These are phyloP conservation scores for Poa pratensis DNA, from an alignment of 176 grass and related monocot genomes.

Conservation along the genomic window DNA sequence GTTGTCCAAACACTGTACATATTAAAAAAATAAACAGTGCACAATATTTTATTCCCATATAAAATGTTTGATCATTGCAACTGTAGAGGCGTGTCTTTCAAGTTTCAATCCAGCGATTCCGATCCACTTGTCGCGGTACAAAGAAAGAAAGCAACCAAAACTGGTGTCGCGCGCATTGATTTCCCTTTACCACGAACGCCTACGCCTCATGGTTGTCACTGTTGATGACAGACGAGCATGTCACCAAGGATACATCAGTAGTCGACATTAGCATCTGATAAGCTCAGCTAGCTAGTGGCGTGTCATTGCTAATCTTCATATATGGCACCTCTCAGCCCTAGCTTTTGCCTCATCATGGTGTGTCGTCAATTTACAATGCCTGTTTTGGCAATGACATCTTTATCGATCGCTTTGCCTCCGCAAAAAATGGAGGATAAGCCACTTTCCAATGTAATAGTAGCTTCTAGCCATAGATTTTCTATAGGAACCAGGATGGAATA, in stretches of 20 bases:
- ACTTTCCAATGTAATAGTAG: neutral
- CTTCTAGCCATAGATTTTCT: slow-evolving; percentile 23
- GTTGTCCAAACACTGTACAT: too few relatives aligned
- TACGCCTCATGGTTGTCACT: slow-evolving; percentile 6
- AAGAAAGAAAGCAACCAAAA: slow-evolving; percentile 18
- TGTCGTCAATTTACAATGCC: slow-evolving; percentile 23
- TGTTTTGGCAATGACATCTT: slow-evolving; percentile 13
- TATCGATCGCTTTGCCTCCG: slow-evolving; percentile 14
- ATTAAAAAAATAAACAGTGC: too few relatives aligned
- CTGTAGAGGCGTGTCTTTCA: neutral
- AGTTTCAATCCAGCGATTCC: neutral
- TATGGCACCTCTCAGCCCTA: neutral
- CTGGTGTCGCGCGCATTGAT: neutral
- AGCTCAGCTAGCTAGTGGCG: slow-evolving; percentile 22
- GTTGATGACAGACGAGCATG: slow-evolving; percentile 31
- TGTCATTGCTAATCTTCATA: slow-evolving; percentile 25
- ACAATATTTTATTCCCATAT: too few relatives aligned
- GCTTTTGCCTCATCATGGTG: slow-evolving; percentile 27
- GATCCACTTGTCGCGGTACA: neutral
- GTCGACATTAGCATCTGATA: neutral
- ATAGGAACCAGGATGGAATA: slow-evolving; percentile 14
- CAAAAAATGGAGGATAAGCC: slow-evolving; percentile 27
- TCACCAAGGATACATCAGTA: slow-evolving; percentile 23
- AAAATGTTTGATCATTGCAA: neutral
- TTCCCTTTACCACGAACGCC: neutral